Base-by-base conservation (phyloP, 805 yeast species). In the Schwanniomyces sp. region DNA sequence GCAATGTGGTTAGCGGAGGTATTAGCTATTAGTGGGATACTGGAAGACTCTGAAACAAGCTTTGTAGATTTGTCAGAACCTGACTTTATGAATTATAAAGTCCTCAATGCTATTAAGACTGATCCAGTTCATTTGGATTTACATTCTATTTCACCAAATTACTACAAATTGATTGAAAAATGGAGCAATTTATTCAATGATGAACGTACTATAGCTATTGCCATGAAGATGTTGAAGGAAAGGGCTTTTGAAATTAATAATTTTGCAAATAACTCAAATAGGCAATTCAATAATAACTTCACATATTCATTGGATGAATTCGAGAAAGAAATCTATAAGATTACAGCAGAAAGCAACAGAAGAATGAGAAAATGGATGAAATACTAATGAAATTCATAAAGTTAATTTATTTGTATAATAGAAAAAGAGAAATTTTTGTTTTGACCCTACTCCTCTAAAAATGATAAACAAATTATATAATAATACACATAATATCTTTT, bases 1-100 rank as follows among this genome's bases (percentile, higher is more conserved):
- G 98, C 98, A 0, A 64, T 91, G 26, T 92, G 98, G 98, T 67
- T 92, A 36, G 95, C 96, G 0, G 84, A 84, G 49, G 79, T 86
- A 1, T 68, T 91, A 28, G 96, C 96, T 0, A 62, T 52, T 39
- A 70, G 66, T 52, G 62, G 61, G 28, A 54, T 64, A 29, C 63
- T 57, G 61, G 74, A 66, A 25, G 68, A 61, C 10, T 63, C 66
- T 0, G 70, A 64, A 11, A 52, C 54, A 7, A 81, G 86, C 5
- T 88, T 89, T 55, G 72, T 89, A 5, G 85, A 81, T 42, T 71
- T 91, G 45, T 67, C 81, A 24, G 82, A 80, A 42, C 98, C 98
- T 0, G 87, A 83, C 2, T 81, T 84, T 36, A 77, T 91, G 46
- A 73, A 80, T 18, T 61, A 70, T 7, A 81, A 80, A 48, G 91